These are phyloP conservation scores for Cyclotella sp. DNA, from an alignment of 108 stramenopile species.

Conservation along the genomic window DNA sequence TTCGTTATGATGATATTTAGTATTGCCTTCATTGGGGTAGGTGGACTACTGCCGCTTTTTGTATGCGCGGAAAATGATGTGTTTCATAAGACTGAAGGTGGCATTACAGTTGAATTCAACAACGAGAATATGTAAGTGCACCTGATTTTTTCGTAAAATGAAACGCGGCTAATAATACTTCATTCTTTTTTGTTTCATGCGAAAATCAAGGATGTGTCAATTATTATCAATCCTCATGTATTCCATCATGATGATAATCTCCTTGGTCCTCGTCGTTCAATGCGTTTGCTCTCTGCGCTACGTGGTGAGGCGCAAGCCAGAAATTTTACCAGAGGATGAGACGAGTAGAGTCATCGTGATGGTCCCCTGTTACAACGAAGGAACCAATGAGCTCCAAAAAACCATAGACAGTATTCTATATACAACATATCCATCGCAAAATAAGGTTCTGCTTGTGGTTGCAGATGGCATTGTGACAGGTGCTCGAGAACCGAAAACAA, in stretches of 20 bases:
- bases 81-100: no score
- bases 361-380: conserved; percentile 71
- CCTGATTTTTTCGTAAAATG: no score
- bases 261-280: conserved; percentile 46
- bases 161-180: no score
- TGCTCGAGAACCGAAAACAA: conserved; percentile 37
- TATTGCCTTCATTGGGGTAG: no score
- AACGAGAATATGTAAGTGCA: no score
- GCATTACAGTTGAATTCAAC: no score
- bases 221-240: conserved; percentile 34
- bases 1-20: no score
- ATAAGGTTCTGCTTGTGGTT: conserved; percentile 59
- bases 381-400: conserved; percentile 54
- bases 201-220: no score
- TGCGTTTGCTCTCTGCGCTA: conserved; percentile 54
- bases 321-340: conserved; percentile 37
- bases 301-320: conserved; percentile 30
- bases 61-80: no score
- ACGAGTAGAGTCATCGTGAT: conserved; percentile 54
- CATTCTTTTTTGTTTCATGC: no score
- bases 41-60: no score
- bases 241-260: conserved; percentile 48
- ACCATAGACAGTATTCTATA: conserved; percentile 56
- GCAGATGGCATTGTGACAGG: conserved; percentile 65
- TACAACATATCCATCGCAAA: conserved; percentile 52